Base-by-base conservation (phyloP, 2,329 filamentous ascomycete species). In the Nemania diffusa region DNA sequence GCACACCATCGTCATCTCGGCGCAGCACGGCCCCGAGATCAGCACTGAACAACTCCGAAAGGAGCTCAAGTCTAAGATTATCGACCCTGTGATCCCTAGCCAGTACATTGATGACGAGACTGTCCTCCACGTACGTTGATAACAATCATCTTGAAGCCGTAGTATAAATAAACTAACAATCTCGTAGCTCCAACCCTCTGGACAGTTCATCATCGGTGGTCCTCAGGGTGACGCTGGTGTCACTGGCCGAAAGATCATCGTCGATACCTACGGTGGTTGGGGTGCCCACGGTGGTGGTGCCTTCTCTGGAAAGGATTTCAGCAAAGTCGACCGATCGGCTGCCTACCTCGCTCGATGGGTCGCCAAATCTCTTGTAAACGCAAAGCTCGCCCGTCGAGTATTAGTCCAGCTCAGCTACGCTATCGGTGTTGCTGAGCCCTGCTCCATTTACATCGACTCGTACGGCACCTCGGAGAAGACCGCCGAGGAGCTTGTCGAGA, bases 271-370 rank as follows among this genome's bases (percentile, higher is more conserved):
- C 86, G 96, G 96, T 87, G 96, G 96, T 79, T 98, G 96, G 96
- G 96, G 96, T 86, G 96, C 96, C 77, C 96, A 99, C 88, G 96
- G 96, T 88, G 96, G 96, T 88, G 96, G 96, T 91, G 96, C 96
- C 83, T 99, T 99, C 92, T 98, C 96, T 78, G 96, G 96, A 79
- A 99, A 99, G 91, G 96, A 99, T 84, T 99, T 97, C 90, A 97
- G 94, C 89, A 99, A 99, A 90, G 96, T 99, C 84, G 96, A 99
- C 82, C 93, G 96, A 78, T 98, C 96, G 61, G 96, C 96, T 74
- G 96, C 96, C 79, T 99, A 99, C 86, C 90, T 98, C 76, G 94
- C 89, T 75, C 94, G 96, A 81, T 99, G 96, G 96, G 94, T 99
- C 82, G 96, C 96, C 85, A 99, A 99, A 90, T 99, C 96, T 48